phyloP scores from a whole-genome alignment of 208 protist genomes.

The Leishmania turanica region DNA sequence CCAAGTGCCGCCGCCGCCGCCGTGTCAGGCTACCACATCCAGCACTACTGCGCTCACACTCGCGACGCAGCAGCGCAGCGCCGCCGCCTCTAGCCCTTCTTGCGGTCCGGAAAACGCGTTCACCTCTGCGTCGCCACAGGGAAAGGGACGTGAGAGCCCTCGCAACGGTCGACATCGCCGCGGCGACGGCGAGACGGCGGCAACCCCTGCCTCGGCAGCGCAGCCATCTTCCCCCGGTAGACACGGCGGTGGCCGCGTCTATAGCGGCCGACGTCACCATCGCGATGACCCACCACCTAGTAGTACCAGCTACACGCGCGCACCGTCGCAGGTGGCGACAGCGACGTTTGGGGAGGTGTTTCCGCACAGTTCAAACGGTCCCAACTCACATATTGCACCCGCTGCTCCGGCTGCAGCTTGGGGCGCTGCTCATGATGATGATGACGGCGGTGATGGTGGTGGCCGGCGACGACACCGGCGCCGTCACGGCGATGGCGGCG shows the following conservation, averaged over 20 bases:
- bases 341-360: slow-evolving; percentile 5
- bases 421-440: not conserved
- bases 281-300: slow-evolving; percentile 10
- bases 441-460: not conserved
- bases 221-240: not conserved
- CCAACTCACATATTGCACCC: not conserved
- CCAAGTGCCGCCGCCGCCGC: slow-evolving; percentile 12
- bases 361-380: not conserved
- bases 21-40: not conserved
- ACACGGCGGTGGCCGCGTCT: not conserved
- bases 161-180: slow-evolving; percentile 7
- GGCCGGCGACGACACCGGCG: slow-evolving; percentile 3
- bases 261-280: slow-evolving; percentile 13
- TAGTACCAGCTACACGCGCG: slow-evolving; percentile 7
- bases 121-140: not conserved
- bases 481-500: not conserved
- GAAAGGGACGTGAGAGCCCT: not conserved
- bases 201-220: not conserved
- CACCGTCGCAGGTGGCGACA: slow-evolving; percentile 11
- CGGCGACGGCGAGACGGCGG: not conserved
- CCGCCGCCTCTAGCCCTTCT: not conserved
- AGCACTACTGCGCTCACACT: not conserved
- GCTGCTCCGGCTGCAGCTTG: not conserved
- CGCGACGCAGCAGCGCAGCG: not conserved
- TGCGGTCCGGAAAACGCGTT: not conserved